Evolutionary conservation across 2,329 filamentous ascomycete genomes (phyloP).

Genomic region (Phyllosticta citrichinensis): DNA sequence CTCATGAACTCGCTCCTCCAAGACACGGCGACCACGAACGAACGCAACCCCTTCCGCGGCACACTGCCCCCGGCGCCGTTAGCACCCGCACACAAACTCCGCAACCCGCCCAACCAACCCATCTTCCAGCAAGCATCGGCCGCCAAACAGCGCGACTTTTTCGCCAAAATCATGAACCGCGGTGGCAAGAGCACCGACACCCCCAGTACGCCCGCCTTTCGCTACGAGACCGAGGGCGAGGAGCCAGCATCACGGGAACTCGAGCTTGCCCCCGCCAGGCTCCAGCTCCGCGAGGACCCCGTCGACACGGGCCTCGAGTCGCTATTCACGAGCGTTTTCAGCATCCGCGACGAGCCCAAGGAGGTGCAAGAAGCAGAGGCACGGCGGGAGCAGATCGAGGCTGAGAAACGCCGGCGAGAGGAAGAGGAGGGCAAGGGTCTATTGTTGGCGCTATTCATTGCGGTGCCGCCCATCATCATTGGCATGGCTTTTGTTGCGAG

Average conservation of each 20-base stretch:
- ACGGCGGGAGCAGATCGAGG: neutral
- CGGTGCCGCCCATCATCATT: neutral
- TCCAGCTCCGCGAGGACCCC: slow-evolving; percentile 9
- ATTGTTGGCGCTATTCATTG: neutral
- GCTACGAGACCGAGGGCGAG: slow-evolving; percentile 1
- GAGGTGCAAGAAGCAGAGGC: slow-evolving; percentile 6
- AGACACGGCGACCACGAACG: slow-evolving; percentile 17
- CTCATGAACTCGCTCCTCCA: slow-evolving; percentile 17
- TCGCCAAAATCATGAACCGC: slow-evolving; percentile 27
- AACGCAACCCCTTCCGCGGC: slow-evolving; percentile 55
- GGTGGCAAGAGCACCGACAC: neutral
- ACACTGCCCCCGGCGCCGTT: slow-evolving; percentile 59
- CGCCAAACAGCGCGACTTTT: slow-evolving; percentile 43
- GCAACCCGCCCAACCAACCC: slow-evolving; percentile 49
- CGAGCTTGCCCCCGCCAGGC: slow-evolving; percentile 1
- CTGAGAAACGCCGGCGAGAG: neutral
- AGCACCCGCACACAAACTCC: slow-evolving; percentile 51
- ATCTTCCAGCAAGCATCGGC: slow-evolving; percentile 39
- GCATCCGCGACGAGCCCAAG: slow-evolving; percentile 13
- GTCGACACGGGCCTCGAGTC: slow-evolving; percentile 15
- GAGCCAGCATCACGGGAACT: slow-evolving; percentile 1
- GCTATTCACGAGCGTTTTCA: slow-evolving; percentile 15
- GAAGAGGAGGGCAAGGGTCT: neutral
- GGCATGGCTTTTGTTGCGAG: neutral
- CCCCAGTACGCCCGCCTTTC: neutral